Evolutionary conservation across 2,329 filamentous ascomycete species (phyloP).

Genomic region (Ophiobolus disseminans): DNA sequence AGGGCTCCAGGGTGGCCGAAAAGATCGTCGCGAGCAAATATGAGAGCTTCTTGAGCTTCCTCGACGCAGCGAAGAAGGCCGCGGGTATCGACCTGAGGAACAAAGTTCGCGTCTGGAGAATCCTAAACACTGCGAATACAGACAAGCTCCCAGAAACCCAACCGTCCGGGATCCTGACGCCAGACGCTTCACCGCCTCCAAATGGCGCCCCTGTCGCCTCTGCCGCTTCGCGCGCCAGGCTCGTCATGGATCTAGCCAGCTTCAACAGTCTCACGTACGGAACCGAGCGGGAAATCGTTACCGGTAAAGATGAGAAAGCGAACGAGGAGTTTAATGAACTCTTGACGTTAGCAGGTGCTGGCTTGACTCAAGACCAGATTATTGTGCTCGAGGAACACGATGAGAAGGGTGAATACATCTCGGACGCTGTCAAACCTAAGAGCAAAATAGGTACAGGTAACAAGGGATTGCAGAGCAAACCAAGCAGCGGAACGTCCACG

Average conservation of each 20-base stretch:
- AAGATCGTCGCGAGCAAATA: slow-evolving; percentile 75
- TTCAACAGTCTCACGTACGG: slow-evolving; percentile 69
- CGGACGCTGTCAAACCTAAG: slow-evolving; percentile 54
- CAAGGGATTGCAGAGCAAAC: slow-evolving; percentile 49
- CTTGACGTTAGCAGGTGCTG: slow-evolving; percentile 68
- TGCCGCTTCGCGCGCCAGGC: no score
- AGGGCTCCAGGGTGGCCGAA: slow-evolving; percentile 66
- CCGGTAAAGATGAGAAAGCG: slow-evolving; percentile 71
- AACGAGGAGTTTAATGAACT: slow-evolving; percentile 81
- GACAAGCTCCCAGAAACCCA: slow-evolving; percentile 37
- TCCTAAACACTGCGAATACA: slow-evolving; percentile 58
- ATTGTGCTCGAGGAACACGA: slow-evolving; percentile 85
- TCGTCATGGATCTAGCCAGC: slow-evolving; percentile 67
- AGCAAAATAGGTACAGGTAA: slow-evolving; percentile 51
- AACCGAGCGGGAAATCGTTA: slow-evolving; percentile 70
- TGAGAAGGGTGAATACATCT: slow-evolving; percentile 61
- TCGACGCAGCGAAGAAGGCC: slow-evolving; percentile 74
- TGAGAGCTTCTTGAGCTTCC: slow-evolving; percentile 74
- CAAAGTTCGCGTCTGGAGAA: slow-evolving; percentile 79
- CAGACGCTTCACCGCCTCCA: slow-evolving; percentile 55
- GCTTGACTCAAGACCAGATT: slow-evolving; percentile 74
- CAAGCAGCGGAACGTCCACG: slow-evolving; percentile 69
- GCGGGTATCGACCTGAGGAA: slow-evolving; percentile 71
- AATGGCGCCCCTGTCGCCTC: slow-evolving; percentile 53
- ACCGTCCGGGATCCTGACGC: slow-evolving; percentile 52